A percentile compares a stretch with the other conserved stretches of the same genome.
These are phyloP conservation scores for Phytophthora pinifolia DNA, from an alignment of 352 stramenopile species.

Conservation along the genomic window DNA sequence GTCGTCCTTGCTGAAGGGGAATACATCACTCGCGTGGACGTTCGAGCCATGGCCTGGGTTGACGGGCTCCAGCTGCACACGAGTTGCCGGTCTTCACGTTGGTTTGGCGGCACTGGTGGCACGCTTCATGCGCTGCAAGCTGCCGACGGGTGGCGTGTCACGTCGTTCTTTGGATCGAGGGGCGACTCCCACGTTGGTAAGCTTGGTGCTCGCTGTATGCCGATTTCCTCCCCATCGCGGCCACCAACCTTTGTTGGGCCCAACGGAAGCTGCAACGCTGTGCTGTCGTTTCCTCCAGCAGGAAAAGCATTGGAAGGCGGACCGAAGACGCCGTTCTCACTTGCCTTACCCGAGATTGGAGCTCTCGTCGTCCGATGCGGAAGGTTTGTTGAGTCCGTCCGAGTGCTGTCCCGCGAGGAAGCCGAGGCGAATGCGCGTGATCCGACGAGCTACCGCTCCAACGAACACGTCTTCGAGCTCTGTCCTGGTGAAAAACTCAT, in stretches of 20 bases:
- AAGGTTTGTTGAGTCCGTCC: constrained; percentile 39
- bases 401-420: constrained; percentile 31
- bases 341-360: constrained; percentile 9
- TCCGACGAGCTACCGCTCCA: constrained; percentile 25
- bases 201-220: constrained; percentile 42
- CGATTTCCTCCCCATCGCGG: constrained; percentile 6
- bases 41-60: constrained; percentile 61
- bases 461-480: constrained; percentile 57
- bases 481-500: constrained; percentile 36
- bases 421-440: constrained; percentile 12
- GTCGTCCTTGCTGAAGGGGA: constrained; percentile 46
- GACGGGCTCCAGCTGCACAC: constrained; percentile 70
- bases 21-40: constrained; percentile 53
- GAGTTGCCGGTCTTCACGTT: constrained; percentile 54
- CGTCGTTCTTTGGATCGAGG: constrained; percentile 52
- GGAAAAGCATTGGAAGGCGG: constrained; percentile 34
- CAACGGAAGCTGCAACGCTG: neutral
- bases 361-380: constrained; percentile 41
- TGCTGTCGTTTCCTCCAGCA: constrained; percentile 21
- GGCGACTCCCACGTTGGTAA: constrained; percentile 51
- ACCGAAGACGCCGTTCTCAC: constrained; percentile 27
- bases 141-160: constrained; percentile 42
- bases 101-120: constrained; percentile 62
- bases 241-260: neutral
- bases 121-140: constrained; percentile 42